Evolutionary conservation across 1,284 basidiomycete species (phyloP).

Genomic region (Tilletia indica): DNA sequence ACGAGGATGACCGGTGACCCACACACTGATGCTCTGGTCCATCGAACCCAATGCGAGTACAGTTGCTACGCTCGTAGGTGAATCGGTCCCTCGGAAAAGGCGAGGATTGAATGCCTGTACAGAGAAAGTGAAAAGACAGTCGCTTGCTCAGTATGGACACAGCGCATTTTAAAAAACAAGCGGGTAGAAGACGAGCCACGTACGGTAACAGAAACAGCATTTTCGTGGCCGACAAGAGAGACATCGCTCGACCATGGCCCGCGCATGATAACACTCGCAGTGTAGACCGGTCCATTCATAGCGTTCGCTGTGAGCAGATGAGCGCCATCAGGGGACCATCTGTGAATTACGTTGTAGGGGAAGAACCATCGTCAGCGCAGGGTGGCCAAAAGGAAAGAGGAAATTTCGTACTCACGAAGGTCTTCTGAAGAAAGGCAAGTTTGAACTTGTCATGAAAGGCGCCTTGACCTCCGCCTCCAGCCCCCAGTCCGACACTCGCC

Average conservation of each 20-base stretch:
- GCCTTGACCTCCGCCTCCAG: slow-evolving; percentile 79
- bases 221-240: slow-evolving; percentile 92
- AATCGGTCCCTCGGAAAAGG: slow-evolving; percentile 33
- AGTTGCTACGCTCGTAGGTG: slow-evolving; percentile 33
- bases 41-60: slow-evolving; percentile 48
- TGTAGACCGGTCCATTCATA: slow-evolving; percentile 96
- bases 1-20: slow-evolving; percentile 67
- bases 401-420: slow-evolving; percentile 67
- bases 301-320: slow-evolving; percentile 96
- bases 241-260: slow-evolving; percentile 60
- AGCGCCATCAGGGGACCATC: slow-evolving; percentile 98
- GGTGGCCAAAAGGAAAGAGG: background rate
- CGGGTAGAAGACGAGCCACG: background rate
- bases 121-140: background rate
- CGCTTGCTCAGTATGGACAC: no score
- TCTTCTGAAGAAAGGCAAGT: slow-evolving; percentile 89
- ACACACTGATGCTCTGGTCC: slow-evolving; percentile 35
- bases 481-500: slow-evolving; percentile 89
- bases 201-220: slow-evolving; percentile 81
- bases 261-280: slow-evolving; percentile 87
- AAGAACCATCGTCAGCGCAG: background rate
- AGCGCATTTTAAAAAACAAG: no score
- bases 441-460: slow-evolving; percentile 89
- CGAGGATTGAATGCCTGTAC: slow-evolving; percentile 43
- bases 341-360: slow-evolving; percentile 51